Conservation (phyloP, 345 rosid species). For the Diplotaxis tenuifolia region DNA sequence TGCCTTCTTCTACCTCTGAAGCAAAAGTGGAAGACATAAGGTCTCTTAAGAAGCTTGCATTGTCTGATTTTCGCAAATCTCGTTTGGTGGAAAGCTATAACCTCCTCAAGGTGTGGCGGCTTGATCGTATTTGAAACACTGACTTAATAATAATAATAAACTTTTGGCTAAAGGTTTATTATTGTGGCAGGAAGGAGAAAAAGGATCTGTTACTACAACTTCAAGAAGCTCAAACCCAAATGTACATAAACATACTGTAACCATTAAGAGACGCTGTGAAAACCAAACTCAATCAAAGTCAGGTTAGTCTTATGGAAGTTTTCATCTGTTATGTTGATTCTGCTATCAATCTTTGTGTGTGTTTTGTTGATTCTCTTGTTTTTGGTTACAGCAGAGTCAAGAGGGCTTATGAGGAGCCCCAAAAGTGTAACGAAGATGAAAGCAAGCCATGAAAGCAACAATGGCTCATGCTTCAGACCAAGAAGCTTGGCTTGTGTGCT, state of each 20-base stretch:
- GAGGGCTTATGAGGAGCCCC: slow-evolving; percentile 59
- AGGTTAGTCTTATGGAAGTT: slow-evolving; percentile 47
- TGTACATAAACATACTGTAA: slow-evolving; percentile 33
- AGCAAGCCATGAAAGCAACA: slow-evolving; percentile 51
- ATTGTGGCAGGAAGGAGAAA: slow-evolving; percentile 52
- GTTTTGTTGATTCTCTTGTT: slow-evolving; percentile 18
- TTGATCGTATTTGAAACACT: slow-evolving; percentile 8
- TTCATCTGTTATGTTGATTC: neutral
- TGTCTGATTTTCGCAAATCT: slow-evolving; percentile 52
- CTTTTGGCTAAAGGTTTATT: slow-evolving; percentile 20
- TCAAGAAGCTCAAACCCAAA: slow-evolving; percentile 37
- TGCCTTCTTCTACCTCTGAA: slow-evolving; percentile 47
- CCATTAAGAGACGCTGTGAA: slow-evolving; percentile 52
- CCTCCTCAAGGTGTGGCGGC: slow-evolving; percentile 42
- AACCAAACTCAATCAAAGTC: slow-evolving; percentile 46
- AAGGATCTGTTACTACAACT: slow-evolving; percentile 36
- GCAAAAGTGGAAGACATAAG: slow-evolving; percentile 51
- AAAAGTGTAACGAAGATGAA: slow-evolving; percentile 54
- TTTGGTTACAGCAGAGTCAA: slow-evolving; percentile 63
- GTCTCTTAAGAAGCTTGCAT: slow-evolving; percentile 60
- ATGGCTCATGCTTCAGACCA: slow-evolving; percentile 67
- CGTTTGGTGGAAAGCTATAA: slow-evolving; percentile 66
- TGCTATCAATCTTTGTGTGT: slow-evolving; percentile 15
- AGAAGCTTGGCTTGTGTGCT: slow-evolving; percentile 69
- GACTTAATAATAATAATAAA: neutral